These are phyloP conservation scores for Raphanus raphanistrum DNA, from an alignment of 345 rosid genomes.

Conservation along the genomic window DNA sequence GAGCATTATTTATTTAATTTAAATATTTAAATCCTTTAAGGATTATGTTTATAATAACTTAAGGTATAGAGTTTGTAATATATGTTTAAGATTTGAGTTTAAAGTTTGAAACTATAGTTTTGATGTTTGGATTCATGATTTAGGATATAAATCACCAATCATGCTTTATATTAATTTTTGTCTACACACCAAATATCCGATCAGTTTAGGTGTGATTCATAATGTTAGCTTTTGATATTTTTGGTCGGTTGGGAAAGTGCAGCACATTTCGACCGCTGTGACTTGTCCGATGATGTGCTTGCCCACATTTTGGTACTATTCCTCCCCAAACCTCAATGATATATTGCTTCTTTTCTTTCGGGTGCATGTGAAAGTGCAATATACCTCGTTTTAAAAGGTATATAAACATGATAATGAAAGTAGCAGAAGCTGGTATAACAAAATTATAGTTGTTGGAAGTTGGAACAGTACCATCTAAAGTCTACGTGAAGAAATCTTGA, in stretches of 20 bases:
- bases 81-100: no score
- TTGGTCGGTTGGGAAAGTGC: conserved; percentile 22
- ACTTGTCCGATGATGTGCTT: conserved; percentile 3
- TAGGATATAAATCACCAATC: no score
- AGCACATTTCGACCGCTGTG: conserved; percentile 3
- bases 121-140: no score
- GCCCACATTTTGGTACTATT: conserved; percentile 16
- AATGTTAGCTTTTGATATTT: conserved; percentile 27
- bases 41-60: no score
- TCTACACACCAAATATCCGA: conserved; percentile 26
- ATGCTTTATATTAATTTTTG: no score
- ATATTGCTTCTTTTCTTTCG: neutral
- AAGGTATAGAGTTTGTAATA: no score
- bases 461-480: neutral
- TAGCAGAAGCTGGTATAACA: neutral
- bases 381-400: neutral
- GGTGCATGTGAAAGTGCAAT: neutral
- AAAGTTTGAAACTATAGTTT: no score
- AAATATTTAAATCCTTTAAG: no score
- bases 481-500: neutral
- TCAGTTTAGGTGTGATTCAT: conserved; percentile 16
- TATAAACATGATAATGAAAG: neutral
- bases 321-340: conserved; percentile 5
- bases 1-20: no score
- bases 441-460: neutral